Evolutionary conservation across 2,329 filamentous ascomycete genomes (phyloP).

Genomic region (Trichoderma sp.): DNA sequence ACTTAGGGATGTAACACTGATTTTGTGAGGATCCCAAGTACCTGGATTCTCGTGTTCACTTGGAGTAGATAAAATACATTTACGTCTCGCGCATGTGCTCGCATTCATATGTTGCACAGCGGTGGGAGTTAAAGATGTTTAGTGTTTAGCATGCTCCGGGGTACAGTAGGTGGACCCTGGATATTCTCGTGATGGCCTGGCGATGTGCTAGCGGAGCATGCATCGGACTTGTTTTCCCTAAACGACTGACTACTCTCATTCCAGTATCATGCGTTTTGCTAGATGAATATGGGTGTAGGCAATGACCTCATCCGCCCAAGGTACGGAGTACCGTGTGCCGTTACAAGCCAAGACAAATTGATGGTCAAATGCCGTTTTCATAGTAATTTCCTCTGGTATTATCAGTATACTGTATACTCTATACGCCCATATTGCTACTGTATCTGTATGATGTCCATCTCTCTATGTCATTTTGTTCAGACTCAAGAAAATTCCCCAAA

Average conservation of each 20-base stretch:
- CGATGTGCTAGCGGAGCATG: neutral
- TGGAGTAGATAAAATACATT: too few relatives aligned
- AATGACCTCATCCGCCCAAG: neutral
- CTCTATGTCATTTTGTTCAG: constrained; percentile 11
- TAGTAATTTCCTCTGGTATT: neutral
- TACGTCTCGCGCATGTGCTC: neutral
- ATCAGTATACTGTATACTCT: neutral
- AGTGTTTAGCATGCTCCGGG: neutral
- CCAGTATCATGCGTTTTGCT: neutral
- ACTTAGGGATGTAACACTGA: neutral
- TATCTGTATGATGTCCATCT: neutral
- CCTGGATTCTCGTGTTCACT: neutral
- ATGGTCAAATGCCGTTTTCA: too few relatives aligned
- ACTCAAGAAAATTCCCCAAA: constrained; percentile 14
- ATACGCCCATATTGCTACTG: neutral
- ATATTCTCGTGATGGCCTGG: neutral
- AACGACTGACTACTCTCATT: neutral
- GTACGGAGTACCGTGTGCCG: neutral
- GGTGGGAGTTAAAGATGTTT: neutral
- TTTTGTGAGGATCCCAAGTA: neutral
- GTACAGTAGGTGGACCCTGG: neutral
- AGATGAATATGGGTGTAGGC: neutral
- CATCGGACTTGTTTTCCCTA: neutral
- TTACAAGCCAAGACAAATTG: neutral
- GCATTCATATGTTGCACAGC: neutral